Conservation (phyloP, 148 eudicot genomes). For the Rhododendron kiyosumense region DNA sequence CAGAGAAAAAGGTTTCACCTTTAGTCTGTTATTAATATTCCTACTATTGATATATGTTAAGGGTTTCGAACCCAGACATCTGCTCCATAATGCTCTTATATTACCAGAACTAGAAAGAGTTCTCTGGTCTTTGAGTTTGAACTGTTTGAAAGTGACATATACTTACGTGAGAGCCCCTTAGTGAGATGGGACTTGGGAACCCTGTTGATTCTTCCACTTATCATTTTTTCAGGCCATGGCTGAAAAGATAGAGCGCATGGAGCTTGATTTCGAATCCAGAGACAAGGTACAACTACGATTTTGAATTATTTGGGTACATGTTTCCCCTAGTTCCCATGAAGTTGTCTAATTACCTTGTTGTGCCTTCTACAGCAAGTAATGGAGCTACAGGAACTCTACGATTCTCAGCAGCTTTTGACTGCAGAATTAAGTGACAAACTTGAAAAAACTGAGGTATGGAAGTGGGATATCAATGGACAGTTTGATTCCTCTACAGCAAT, state of each 20-base stretch:
- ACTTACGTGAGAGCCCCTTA: not conserved
- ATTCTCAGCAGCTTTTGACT: slow-evolving; percentile 70
- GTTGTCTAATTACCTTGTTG: slow-evolving; percentile 3
- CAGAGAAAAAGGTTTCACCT: slow-evolving; percentile 73
- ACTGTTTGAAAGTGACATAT: not conserved
- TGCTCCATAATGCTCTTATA: not conserved
- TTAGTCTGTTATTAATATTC: not conserved
- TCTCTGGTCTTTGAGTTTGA: not conserved
- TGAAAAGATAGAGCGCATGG: slow-evolving; percentile 85
- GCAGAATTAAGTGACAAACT: slow-evolving; percentile 78
- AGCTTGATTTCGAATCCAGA: slow-evolving; percentile 71
- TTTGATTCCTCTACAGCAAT: not conserved
- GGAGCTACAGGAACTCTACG: slow-evolving; percentile 76
- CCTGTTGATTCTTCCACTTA: slow-evolving; percentile 9
- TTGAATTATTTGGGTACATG: not conserved
- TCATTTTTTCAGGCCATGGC: slow-evolving; percentile 61
- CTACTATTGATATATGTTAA: not conserved
- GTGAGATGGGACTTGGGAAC: slow-evolving; percentile 7
- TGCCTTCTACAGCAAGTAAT: slow-evolving; percentile 53
- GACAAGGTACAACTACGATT: slow-evolving; percentile 57
- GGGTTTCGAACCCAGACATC: not conserved
- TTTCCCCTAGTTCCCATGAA: slow-evolving; percentile 4
- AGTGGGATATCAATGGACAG: not conserved
- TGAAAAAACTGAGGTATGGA: slow-evolving; percentile 78
- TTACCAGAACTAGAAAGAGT: not conserved